phyloP scores from a whole-genome alignment of 495 filamentous ascomycete genomes.

The Neurospora sp. region DNA sequence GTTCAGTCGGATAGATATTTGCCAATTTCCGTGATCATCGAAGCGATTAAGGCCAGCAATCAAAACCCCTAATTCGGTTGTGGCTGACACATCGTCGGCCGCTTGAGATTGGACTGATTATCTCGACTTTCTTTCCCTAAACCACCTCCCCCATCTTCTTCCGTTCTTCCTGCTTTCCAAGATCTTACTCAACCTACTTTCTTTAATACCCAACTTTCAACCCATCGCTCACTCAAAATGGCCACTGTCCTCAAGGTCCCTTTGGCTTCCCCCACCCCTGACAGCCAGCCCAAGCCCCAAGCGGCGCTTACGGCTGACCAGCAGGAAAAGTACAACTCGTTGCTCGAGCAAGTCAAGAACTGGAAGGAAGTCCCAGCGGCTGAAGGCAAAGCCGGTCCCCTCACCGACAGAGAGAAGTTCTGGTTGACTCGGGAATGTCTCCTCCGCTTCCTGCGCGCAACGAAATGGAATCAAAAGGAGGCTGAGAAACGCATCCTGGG shows the following conservation, averaged over 20 bases:
- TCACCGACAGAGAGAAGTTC: constrained; percentile 73
- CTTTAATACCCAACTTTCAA: neutral
- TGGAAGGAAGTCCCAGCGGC: constrained; percentile 65
- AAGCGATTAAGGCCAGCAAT: neutral
- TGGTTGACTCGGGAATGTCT: constrained; percentile 90
- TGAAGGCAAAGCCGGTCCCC: constrained; percentile 49
- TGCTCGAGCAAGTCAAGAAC: constrained; percentile 54
- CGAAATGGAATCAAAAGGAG: constrained; percentile 74
- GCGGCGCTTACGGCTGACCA: constrained; percentile 63
- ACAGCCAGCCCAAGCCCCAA: constrained; percentile 41
- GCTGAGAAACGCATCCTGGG: constrained; percentile 67
- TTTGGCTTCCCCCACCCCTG: constrained; percentile 50
- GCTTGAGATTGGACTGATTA: neutral
- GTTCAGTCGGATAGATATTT: neutral
- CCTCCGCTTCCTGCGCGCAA: constrained; percentile 83
- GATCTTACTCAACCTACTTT: neutral
- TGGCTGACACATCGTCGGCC: neutral
- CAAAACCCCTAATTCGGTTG: neutral
- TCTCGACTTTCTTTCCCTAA: neutral
- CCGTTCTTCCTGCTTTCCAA: neutral
- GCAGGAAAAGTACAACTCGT: constrained; percentile 65
- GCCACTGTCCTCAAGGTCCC: constrained; percentile 51
- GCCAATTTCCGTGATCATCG: neutral
- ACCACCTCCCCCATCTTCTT: neutral
- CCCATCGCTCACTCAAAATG: constrained; percentile 13